A percentile compares a stretch with the other conserved stretches of the same genome.
Conservation (phyloP, 116 monocot genomes). For the Phalaenopsis hybrid region DNA sequence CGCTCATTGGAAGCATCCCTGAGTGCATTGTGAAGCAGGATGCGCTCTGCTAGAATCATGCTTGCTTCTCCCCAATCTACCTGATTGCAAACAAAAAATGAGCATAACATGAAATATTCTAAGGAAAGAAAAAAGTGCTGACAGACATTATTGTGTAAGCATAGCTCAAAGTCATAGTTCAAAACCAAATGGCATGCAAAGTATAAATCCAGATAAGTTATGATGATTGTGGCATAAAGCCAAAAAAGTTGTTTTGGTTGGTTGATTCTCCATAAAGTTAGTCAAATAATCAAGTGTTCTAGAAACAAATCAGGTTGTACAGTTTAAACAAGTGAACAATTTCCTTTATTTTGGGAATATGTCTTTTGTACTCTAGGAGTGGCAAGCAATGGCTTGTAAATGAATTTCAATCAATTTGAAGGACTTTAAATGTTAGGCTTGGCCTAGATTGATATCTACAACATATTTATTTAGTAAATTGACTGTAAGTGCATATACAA, state of each 20-base stretch:
- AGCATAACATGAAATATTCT: background rate
- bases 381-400: background rate
- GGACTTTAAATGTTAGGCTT: background rate
- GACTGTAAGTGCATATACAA: background rate
- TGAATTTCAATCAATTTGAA: background rate
- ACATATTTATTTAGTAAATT: background rate
- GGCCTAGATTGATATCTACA: background rate
- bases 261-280: background rate
- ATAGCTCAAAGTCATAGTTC: background rate
- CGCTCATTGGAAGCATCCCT: constrained; percentile 59
- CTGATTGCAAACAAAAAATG: constrained; percentile 20
- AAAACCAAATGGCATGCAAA: background rate
- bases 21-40: constrained; percentile 74
- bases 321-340: background rate
- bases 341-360: background rate
- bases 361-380: background rate
- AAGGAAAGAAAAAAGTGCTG: background rate
- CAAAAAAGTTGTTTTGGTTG: background rate
- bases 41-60: constrained; percentile 94
- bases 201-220: background rate
- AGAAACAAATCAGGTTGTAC: background rate
- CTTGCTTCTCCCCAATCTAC: constrained; percentile 98
- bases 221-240: background rate
- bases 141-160: background rate
- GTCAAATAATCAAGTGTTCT: background rate